A percentile compares a stretch with the other conserved stretches of the same genome.
These are phyloP conservation scores for Plenodomus tracheiphilus DNA, from an alignment of 2,329 filamentous ascomycete genomes.

Conservation along the genomic window DNA sequence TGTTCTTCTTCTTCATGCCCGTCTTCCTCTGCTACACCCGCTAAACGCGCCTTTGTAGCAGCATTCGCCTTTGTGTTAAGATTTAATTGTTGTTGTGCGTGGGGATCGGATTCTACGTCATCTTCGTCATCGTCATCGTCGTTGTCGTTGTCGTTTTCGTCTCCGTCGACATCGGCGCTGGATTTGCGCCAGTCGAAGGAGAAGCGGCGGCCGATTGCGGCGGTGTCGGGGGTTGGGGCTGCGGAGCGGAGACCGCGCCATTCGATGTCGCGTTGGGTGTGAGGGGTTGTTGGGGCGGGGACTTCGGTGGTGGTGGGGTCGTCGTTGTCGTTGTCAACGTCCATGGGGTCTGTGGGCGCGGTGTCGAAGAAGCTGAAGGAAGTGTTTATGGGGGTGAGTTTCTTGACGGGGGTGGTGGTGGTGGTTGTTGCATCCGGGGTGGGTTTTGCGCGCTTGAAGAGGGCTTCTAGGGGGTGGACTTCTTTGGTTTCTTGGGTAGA, in stretches of 20 bases:
- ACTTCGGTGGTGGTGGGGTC: slow-evolving; percentile 2
- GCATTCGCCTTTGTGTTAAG: slow-evolving; percentile 38
- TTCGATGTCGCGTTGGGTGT: slow-evolving; percentile 76
- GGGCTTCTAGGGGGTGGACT: slow-evolving; percentile 85
- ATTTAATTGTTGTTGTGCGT: slow-evolving; percentile 28
- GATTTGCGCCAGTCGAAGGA: slow-evolving; percentile 52
- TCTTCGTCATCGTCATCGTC: slow-evolving; percentile 49
- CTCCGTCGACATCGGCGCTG: slow-evolving; percentile 48
- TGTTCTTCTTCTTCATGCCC: slow-evolving; percentile 34
- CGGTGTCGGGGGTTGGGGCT: slow-evolving; percentile 93
- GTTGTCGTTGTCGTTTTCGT: slow-evolving; percentile 51
- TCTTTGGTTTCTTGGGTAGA: slow-evolving; percentile 32
- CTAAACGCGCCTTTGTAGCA: slow-evolving; percentile 3
- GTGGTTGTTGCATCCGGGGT: slow-evolving; percentile 17
- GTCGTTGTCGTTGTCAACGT: slow-evolving; percentile 44
- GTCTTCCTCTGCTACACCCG: slow-evolving; percentile 33
- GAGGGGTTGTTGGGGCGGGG: slow-evolving; percentile 74
- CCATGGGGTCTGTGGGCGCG: slow-evolving; percentile 46
- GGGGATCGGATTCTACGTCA: slow-evolving; percentile 16
- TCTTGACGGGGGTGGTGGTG: slow-evolving; percentile 40
- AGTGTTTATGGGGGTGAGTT: slow-evolving; percentile 51
- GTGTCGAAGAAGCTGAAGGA: slow-evolving; percentile 78
- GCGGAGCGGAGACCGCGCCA: slow-evolving; percentile 78
- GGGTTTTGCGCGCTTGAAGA: slow-evolving; percentile 75
- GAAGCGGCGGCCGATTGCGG: slow-evolving; percentile 69